phyloP scores from a whole-genome alignment of 352 stramenopile genomes.

The Globisporangium emineosum region DNA sequence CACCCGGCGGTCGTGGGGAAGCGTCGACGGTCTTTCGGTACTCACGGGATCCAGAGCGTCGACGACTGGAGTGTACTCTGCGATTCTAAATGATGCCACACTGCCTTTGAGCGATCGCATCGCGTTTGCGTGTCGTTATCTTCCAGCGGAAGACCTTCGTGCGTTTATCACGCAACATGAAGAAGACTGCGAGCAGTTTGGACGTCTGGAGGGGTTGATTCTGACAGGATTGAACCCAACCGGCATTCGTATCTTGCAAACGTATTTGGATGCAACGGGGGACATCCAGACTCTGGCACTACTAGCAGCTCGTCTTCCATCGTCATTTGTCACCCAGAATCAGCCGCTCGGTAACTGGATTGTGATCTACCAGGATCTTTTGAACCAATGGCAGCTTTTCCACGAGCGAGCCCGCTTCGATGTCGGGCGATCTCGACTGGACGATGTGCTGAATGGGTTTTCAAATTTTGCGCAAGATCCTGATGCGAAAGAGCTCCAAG shows the following conservation, averaged over 20 bases:
- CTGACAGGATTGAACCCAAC: slow-evolving; percentile 84
- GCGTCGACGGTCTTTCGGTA: slow-evolving; percentile 48
- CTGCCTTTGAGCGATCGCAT: slow-evolving; percentile 88
- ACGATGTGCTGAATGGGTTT: slow-evolving; percentile 84
- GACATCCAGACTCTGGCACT: slow-evolving; percentile 93
- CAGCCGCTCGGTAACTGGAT: slow-evolving; percentile 85
- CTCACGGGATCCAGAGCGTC: slow-evolving; percentile 20
- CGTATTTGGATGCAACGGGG: slow-evolving; percentile 86
- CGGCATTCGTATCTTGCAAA: slow-evolving; percentile 87
- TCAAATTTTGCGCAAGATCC: slow-evolving; percentile 49
- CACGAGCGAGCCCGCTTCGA: slow-evolving; percentile 91
- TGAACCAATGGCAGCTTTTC: slow-evolving; percentile 95
- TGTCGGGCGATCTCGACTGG: slow-evolving; percentile 86
- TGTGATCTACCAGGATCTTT: slow-evolving; percentile 87
- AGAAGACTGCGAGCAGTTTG: slow-evolving; percentile 74
- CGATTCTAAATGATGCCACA: slow-evolving; percentile 84
- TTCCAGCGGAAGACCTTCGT: slow-evolving; percentile 80
- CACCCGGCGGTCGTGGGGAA: slow-evolving; percentile 55
- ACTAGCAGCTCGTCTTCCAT: slow-evolving; percentile 63
- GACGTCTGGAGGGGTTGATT: slow-evolving; percentile 89
- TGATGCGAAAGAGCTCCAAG: slow-evolving; percentile 43
- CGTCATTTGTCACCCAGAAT: slow-evolving; percentile 52
- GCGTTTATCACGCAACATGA: slow-evolving; percentile 79
- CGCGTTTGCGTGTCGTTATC: slow-evolving; percentile 90
- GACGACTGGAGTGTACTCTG: slow-evolving; percentile 45